Percentiles rank a stretch among this genome's conserved stretches.
These are phyloP conservation scores for Volvox carteri DNA, from an alignment of 163 green algal genomes.

Conservation along the genomic window DNA sequence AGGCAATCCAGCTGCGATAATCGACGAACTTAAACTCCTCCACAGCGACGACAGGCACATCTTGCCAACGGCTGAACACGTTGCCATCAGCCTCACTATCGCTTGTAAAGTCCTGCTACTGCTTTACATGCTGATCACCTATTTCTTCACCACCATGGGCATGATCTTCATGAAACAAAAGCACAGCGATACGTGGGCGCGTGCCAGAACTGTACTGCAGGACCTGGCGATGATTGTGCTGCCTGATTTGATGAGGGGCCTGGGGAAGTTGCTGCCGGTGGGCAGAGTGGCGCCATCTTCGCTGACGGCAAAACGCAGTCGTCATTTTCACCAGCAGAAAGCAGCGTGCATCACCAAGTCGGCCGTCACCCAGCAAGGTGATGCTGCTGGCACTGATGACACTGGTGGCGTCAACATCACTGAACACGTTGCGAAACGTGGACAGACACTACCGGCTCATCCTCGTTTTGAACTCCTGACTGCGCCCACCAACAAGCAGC, in stretches of 20 bases:
- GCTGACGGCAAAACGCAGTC: too few relatives aligned
- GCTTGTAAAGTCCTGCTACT: slow-evolving; percentile 21
- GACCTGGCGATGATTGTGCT: slow-evolving; percentile 41
- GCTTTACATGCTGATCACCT: slow-evolving; percentile 39
- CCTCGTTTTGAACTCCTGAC: too few relatives aligned
- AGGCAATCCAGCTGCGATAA: neutral
- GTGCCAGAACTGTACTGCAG: neutral
- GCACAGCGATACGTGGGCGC: slow-evolving; percentile 9
- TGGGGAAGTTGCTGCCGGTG: neutral
- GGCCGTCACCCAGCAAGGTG: too few relatives aligned
- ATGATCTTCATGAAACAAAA: slow-evolving; percentile 45
- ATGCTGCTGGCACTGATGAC: too few relatives aligned
- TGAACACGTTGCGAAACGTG: too few relatives aligned
- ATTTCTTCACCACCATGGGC: slow-evolving; percentile 38
- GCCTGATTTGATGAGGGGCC: too few relatives aligned
- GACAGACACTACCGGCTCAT: too few relatives aligned
- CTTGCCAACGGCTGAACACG: neutral
- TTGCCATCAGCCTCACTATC: neutral
- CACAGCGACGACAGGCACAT: neutral
- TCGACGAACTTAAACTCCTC: neutral
- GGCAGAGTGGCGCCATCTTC: neutral
- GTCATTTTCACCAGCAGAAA: too few relatives aligned
- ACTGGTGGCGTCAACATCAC: too few relatives aligned
- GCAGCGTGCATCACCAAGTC: too few relatives aligned
- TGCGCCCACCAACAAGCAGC: slow-evolving; percentile 18